Evolutionary conservation across 2,329 filamentous ascomycete species (phyloP), one percentile per base, ranked within the genome.

Genomic region (Mycogone perniciosa): DNA sequence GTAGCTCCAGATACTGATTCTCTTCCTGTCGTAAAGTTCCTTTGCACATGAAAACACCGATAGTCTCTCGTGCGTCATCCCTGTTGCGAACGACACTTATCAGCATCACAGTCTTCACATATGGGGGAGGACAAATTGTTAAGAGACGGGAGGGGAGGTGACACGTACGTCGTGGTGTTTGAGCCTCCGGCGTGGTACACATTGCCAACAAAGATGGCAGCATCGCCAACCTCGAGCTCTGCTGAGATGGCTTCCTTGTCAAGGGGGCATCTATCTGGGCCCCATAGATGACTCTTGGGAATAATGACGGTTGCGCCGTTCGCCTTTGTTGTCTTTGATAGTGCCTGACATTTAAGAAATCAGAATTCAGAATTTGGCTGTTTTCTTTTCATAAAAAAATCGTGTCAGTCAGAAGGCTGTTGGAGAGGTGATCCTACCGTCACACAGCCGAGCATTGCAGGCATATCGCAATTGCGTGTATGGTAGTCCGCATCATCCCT

Each of bases 271-370:
- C 67, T 62, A 0, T 71, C 66, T 5, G 64, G 60, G 1, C 64
- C 67, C 71, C 71, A 73, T 4, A 70, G 59, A 52, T 73, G 71
- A 8, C 64, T 69, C 5, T 65, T 64, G 0, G 70, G 70, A 37
- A 72, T 72, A 2, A 64, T 67, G n/a, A 70, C 58, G 0, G 70
- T 73, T 1, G 69, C 70, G 1, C 71, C 70, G 41, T 73, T 73
- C 37, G 69, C 66, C 13, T 60, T 63, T 1, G 68, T 71, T 1
- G 68, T 71, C 57, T 64, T 71, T 4, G 66, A 69, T 49, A 68
- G 54, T 1, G 70, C 67, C 59, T 60, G 5, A 3, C 9, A n/a
- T 38, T 30, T 13, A 20, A 26, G 6, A 8, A 20, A 39, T 40
- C 31, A 39, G 40, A 6, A 6, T 6, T 40, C 31, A 39, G 40